Percentiles rank a stretch among this genome's conserved stretches.
Conservation (phyloP, 2,329 filamentous ascomycete genomes). For the Pseudogymnoascus sp. region DNA sequence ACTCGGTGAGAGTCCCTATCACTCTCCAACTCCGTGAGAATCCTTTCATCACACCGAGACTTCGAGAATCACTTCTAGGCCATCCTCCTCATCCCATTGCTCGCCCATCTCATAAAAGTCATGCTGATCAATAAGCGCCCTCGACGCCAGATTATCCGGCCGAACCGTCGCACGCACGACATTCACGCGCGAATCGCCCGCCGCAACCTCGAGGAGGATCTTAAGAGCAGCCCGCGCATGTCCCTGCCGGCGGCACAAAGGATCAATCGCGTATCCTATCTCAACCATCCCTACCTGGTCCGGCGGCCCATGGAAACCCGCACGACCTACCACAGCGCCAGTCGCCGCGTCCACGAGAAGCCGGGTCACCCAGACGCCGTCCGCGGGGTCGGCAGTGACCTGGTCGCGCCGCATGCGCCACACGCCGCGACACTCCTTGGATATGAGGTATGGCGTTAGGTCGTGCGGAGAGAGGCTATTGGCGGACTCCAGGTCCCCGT, state of each 20-base stretch:
- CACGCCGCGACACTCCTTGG: neutral
- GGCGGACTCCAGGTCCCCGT: neutral
- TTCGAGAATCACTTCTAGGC: slow-evolving; percentile 68
- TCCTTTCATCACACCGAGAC: slow-evolving; percentile 20
- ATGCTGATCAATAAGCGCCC: neutral
- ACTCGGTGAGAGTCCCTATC: neutral
- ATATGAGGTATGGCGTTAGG: neutral
- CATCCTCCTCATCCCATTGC: slow-evolving; percentile 62
- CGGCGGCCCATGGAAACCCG: slow-evolving; percentile 10
- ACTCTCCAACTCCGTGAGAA: neutral
- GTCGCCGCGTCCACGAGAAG: neutral
- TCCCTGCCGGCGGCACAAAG: neutral
- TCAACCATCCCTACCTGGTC: slow-evolving; percentile 11
- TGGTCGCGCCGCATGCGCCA: neutral
- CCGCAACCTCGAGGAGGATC: slow-evolving; percentile 7
- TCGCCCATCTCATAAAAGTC: neutral
- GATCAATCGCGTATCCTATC: slow-evolving; percentile 10
- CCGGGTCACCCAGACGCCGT: neutral
- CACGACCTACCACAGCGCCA: neutral
- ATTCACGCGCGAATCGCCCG: neutral
- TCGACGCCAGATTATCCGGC: neutral
- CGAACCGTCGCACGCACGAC: neutral
- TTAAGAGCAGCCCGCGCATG: slow-evolving; percentile 11
- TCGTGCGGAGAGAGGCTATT: neutral
- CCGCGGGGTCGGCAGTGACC: neutral